phyloP scores from a whole-genome alignment of 2,329 filamentous ascomycete species.

The Clonostachys rosea region DNA sequence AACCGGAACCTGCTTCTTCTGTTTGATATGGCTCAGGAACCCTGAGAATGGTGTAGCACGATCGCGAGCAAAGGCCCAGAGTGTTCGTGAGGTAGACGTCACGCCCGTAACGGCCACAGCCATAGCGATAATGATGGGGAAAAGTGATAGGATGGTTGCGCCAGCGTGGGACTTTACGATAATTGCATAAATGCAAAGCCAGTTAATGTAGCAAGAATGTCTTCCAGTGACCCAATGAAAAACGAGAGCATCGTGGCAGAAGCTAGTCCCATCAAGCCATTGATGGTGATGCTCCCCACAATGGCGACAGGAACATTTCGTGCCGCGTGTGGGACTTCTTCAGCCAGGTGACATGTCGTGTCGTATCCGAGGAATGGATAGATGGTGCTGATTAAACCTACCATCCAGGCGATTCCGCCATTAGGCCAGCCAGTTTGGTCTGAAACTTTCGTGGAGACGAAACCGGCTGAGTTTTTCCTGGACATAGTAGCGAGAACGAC shows the following conservation, averaged over 20 bases:
- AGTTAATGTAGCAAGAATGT: conserved; percentile 28
- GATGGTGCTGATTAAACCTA: conserved; percentile 20
- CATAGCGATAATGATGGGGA: conserved; percentile 15
- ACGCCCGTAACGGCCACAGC: conserved; percentile 21
- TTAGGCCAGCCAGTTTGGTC: conserved; percentile 23
- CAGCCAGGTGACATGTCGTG: conserved; percentile 22
- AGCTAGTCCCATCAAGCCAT: conserved; percentile 30
- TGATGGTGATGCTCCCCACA: conserved; percentile 27
- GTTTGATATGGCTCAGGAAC: conserved; percentile 26
- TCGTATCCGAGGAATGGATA: conserved; percentile 27
- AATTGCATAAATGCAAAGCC: conserved; percentile 38
- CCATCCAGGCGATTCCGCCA: conserved; percentile 22
- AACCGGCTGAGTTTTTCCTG: conserved; percentile 15
- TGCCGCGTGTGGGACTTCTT: conserved; percentile 22
- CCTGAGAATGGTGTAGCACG: conserved; percentile 24
- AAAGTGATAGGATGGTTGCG: conserved; percentile 19
- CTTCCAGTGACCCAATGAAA: conserved; percentile 27
- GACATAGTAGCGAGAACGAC: conserved; percentile 20
- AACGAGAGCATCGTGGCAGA: conserved; percentile 32
- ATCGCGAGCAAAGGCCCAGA: conserved; percentile 33
- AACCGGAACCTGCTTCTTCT: conserved; percentile 23
- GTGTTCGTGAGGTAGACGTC: conserved; percentile 25
- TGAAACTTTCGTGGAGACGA: conserved; percentile 22
- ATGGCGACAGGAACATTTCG: conserved; percentile 30
- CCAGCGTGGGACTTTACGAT: conserved; percentile 9